Evolutionary conservation across 495 filamentous ascomycete genomes (phyloP).

Genomic region (Podospora pseudopauciseta): DNA sequence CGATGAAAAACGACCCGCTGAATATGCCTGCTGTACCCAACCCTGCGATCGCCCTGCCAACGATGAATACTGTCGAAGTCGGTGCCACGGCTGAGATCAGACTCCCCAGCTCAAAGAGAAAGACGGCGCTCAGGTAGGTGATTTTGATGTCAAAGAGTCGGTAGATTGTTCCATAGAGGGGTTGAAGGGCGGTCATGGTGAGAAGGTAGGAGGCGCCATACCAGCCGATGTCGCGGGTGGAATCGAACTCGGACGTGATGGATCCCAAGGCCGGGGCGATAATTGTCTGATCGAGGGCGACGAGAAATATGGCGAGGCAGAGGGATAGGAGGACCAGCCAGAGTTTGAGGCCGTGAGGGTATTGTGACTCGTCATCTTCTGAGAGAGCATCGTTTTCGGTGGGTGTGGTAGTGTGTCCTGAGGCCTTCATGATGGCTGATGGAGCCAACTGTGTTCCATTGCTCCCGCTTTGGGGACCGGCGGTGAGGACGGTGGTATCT

Average conservation of each 20-base stretch:
- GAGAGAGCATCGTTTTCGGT: not conserved
- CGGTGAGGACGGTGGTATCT: not conserved
- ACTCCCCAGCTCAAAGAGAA: constrained; percentile 45
- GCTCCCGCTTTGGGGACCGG: not conserved
- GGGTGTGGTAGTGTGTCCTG: not conserved
- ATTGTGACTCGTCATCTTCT: constrained; percentile 1
- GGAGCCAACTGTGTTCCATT: not conserved
- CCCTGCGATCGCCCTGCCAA: constrained; percentile 47
- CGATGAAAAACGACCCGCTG: constrained; percentile 51
- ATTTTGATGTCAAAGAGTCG: constrained; percentile 45
- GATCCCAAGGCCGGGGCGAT: constrained; percentile 50
- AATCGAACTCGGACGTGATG: constrained; percentile 34
- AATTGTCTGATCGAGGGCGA: constrained; percentile 35
- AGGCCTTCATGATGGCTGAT: not conserved
- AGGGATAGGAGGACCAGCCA: not conserved
- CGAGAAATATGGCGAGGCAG: not conserved
- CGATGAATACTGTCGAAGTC: constrained; percentile 41
- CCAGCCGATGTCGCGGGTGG: constrained; percentile 45
- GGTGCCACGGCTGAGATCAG: constrained; percentile 46
- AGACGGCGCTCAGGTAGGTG: constrained; percentile 35
- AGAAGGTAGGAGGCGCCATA: constrained; percentile 50
- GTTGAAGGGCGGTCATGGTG: constrained; percentile 46
- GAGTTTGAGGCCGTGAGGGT: not conserved
- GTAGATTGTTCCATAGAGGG: constrained; percentile 46
- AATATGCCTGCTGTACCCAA: constrained; percentile 45